Percentiles rank a stretch among this genome's conserved stretches.
phyloP scores from a whole-genome alignment of 2,329 filamentous ascomycete genomes.

The Trichophyton mentagrophytes region DNA sequence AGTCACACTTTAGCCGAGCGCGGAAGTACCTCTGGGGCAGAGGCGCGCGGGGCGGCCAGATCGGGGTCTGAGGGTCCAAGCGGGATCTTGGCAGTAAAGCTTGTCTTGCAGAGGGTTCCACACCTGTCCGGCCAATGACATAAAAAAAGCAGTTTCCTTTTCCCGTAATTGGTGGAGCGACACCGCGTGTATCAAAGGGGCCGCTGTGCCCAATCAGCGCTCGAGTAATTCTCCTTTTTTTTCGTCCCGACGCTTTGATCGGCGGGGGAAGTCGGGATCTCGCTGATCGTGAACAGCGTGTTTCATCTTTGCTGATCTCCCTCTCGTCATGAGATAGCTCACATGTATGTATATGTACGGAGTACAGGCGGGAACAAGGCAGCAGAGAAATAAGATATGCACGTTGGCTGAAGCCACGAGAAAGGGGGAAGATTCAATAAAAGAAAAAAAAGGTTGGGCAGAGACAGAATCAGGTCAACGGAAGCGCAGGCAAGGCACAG shows the following conservation, averaged over 20 bases:
- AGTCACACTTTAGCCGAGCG: neutral
- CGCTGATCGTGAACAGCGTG: neutral
- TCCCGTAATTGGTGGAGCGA: neutral
- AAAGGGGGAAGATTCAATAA: neutral
- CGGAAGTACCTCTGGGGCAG: neutral
- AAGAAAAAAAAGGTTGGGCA: neutral
- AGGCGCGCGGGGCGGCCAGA: neutral
- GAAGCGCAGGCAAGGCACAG: neutral
- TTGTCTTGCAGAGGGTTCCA: neutral
- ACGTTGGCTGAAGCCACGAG: neutral
- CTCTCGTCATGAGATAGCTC: neutral
- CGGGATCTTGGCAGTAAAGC: neutral
- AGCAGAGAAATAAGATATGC: neutral
- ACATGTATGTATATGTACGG: neutral
- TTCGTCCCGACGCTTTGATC: neutral
- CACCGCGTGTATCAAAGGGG: neutral
- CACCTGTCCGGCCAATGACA: neutral
- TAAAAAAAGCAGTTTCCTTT: neutral
- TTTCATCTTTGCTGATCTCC: conserved; percentile 3
- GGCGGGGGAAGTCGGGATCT: conserved; percentile 1
- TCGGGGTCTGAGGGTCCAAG: neutral
- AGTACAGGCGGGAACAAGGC: neutral
- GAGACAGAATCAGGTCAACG: neutral
- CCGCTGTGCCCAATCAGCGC: neutral
- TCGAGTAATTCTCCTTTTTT: neutral